Conservation (phyloP, 345 rosid species). For the Salix brachista region DNA sequence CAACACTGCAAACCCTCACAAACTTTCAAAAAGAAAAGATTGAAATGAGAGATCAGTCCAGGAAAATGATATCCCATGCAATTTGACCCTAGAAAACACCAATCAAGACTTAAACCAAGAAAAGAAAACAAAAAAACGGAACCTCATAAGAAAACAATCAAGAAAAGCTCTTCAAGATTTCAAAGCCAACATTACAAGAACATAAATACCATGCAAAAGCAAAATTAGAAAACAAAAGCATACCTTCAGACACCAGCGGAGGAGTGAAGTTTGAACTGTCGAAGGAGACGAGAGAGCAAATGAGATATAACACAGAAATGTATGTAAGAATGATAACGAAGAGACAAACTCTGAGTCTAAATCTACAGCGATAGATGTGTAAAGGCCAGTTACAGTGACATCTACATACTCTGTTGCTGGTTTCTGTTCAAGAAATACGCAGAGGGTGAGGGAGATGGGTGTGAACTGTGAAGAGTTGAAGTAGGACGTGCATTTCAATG, state of each 20-base stretch:
- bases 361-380: slow-evolving; percentile 10
- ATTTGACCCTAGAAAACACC: slow-evolving; percentile 13
- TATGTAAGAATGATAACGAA: background rate
- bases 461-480: background rate
- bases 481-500: slow-evolving; percentile 21
- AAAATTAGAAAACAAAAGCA: slow-evolving; percentile 1
- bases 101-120: background rate
- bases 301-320: background rate
- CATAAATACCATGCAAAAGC: background rate
- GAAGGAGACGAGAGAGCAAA: slow-evolving; percentile 20
- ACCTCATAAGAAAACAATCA: background rate
- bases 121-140: background rate
- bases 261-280: slow-evolving; percentile 11
- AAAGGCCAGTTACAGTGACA: slow-evolving; percentile 9
- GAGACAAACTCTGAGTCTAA: slow-evolving; percentile 17
- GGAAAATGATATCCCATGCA: background rate
- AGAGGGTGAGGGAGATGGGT: slow-evolving; percentile 1
- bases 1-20: background rate
- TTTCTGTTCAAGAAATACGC: slow-evolving; percentile 8
- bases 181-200: background rate
- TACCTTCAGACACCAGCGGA: slow-evolving; percentile 16
- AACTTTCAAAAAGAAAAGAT: background rate
- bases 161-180: background rate
- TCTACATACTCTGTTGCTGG: background rate
- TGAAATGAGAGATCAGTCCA: background rate